These are phyloP conservation scores for Entamoeba dispar DNA, from an alignment of 208 protist species.

Conservation along the genomic window DNA sequence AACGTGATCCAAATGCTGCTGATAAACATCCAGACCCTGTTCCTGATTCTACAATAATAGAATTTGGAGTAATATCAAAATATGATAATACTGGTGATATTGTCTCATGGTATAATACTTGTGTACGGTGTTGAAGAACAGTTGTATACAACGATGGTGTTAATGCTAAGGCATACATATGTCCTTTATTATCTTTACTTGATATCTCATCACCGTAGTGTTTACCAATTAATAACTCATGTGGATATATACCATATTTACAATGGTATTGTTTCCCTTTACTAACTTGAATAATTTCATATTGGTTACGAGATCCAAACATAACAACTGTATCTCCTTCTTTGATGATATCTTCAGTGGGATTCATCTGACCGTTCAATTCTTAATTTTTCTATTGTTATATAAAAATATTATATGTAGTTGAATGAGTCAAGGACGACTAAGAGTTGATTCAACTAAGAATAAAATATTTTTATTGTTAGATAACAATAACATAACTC, in stretches of 20 bases:
- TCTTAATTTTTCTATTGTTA: too few relatives aligned
- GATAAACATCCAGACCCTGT: slow-evolving; percentile 47
- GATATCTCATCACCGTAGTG: neutral
- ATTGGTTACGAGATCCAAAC: neutral
- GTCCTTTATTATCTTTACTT: neutral
- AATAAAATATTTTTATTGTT: too few relatives aligned
- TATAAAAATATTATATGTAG: too few relatives aligned
- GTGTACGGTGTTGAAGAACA: neutral
- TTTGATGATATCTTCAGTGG: too few relatives aligned
- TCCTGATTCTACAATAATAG: slow-evolving; percentile 37
- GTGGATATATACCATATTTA: neutral
- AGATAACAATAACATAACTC: too few relatives aligned
- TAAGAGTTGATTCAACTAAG: too few relatives aligned
- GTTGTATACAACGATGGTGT: neutral
- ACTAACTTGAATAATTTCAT: neutral
- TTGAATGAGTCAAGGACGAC: too few relatives aligned
- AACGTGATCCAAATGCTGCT: slow-evolving; percentile 23
- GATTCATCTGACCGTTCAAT: too few relatives aligned
- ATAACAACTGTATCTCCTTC: neutral
- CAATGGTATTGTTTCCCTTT: neutral
- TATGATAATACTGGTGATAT: slow-evolving; percentile 35
- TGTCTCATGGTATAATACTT: slow-evolving; percentile 41
- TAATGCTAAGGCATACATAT: neutral
- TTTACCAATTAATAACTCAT: neutral
- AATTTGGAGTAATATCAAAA: slow-evolving; percentile 34